These are phyloP conservation scores for Phaffomyces thermotolerans DNA, from an alignment of 805 yeast genomes.

Conservation along the genomic window DNA sequence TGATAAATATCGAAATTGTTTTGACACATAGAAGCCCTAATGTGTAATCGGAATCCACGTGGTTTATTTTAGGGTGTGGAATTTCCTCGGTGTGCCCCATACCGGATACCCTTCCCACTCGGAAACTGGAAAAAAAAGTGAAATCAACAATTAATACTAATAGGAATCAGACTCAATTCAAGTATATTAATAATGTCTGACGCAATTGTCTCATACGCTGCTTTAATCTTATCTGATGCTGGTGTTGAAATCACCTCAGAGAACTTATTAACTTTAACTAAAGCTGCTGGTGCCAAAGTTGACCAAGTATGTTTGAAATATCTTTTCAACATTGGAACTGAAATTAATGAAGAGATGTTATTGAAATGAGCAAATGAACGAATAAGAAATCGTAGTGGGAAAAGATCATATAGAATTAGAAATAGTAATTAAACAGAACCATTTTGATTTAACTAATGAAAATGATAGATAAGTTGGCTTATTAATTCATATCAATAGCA, in stretches of 20 bases:
- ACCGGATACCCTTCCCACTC: neutral
- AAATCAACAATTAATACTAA: neutral
- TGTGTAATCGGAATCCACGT: neutral
- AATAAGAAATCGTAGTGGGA: neutral
- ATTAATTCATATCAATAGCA: too few species aligned
- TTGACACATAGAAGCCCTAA: neutral
- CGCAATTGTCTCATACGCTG: constrained; percentile 95
- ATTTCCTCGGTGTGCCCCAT: too few species aligned
- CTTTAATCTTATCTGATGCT: constrained; percentile 96
- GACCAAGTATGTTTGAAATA: constrained; percentile 35
- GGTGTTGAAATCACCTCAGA: constrained; percentile 87
- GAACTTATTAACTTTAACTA: constrained; percentile 64
- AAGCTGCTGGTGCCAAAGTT: constrained; percentile 72
- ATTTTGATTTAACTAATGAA: too few species aligned
- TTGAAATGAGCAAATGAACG: too few species aligned
- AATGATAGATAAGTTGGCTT: too few species aligned
- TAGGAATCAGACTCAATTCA: neutral
- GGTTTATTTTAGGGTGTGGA: neutral
- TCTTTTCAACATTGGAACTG: neutral
- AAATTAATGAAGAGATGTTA: neutral
- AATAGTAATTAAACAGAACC: too few species aligned
- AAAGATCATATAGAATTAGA: too few species aligned
- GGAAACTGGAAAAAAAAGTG: neutral
- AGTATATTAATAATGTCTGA: constrained; percentile 58
- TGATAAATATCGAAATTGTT: neutral